These are phyloP conservation scores for Nevesoporus exiguus DNA, from an alignment of 768 basidiomycete genomes.

Conservation along the genomic window DNA sequence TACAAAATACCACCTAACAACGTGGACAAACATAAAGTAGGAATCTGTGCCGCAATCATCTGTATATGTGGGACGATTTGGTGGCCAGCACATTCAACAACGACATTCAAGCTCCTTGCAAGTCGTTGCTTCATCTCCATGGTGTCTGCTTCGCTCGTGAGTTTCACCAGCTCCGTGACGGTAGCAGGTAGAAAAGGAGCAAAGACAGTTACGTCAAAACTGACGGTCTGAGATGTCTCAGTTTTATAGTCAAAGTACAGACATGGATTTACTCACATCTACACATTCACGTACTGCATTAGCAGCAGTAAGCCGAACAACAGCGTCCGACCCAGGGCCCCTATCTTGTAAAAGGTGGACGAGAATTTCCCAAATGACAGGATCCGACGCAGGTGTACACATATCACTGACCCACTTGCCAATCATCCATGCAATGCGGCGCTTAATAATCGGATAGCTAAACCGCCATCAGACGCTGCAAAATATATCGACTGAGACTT, in stretches of 20 bases:
- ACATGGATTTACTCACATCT: constrained; percentile 56
- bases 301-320: constrained; percentile 84
- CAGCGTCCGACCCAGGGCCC: constrained; percentile 69
- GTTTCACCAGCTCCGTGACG: constrained; percentile 61
- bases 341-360: constrained; percentile 71
- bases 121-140: constrained; percentile 76
- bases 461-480: constrained; percentile 5
- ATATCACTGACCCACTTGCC: constrained; percentile 83
- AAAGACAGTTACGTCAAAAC: constrained; percentile 62
- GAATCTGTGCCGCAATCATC: constrained; percentile 61
- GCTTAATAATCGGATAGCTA: constrained; percentile 89
- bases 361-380: constrained; percentile 76
- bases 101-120: constrained; percentile 60
- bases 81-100: constrained; percentile 51
- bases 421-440: constrained; percentile 93
- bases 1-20: neutral
- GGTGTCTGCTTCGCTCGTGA: constrained; percentile 71
- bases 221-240: constrained; percentile 46
- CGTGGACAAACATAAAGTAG: constrained; percentile 59
- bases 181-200: constrained; percentile 61
- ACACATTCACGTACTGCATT: constrained; percentile 77
- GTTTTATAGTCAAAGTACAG: constrained; percentile 1
- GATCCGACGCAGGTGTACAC: constrained; percentile 55
- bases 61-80: constrained; percentile 68
- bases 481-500: constrained; percentile 14